These are phyloP conservation scores for Ophiocordyceps australis DNA, from an alignment of 2,329 filamentous ascomycete species.

Conservation along the genomic window DNA sequence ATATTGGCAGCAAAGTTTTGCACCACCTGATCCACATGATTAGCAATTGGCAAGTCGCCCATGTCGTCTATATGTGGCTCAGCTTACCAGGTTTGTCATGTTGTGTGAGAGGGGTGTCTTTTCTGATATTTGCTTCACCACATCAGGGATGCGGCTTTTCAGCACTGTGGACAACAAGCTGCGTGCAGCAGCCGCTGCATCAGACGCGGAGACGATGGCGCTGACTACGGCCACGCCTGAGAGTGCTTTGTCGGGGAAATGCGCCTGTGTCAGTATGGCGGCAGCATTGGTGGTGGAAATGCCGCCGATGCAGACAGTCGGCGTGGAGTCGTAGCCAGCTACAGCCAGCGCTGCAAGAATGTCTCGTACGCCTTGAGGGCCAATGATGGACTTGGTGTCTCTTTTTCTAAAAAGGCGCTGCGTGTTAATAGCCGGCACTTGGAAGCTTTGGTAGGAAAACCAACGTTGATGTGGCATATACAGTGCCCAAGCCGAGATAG, in stretches of 20 bases:
- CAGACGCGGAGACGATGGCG: slow-evolving; percentile 58
- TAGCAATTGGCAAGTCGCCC: too few species aligned
- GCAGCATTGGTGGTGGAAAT: slow-evolving; percentile 63
- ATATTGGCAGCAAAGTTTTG: slow-evolving; percentile 92
- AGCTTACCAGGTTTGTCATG: slow-evolving; percentile 79
- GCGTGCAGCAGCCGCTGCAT: slow-evolving; percentile 45
- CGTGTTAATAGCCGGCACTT: not conserved
- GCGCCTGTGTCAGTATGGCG: slow-evolving; percentile 52
- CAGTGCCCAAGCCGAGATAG: slow-evolving; percentile 80
- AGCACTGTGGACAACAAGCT: slow-evolving; percentile 27
- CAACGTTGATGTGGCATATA: slow-evolving; percentile 71
- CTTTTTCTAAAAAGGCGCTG: slow-evolving; percentile 42
- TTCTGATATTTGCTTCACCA: slow-evolving; percentile 42
- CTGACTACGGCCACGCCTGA: slow-evolving; percentile 81
- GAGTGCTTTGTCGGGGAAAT: slow-evolving; percentile 34
- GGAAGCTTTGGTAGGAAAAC: slow-evolving; percentile 7
- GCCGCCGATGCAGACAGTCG: slow-evolving; percentile 75
- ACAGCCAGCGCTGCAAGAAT: slow-evolving; percentile 36
- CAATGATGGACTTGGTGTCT: slow-evolving; percentile 54
- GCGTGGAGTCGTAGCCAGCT: slow-evolving; percentile 23
- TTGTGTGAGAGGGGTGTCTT: slow-evolving; percentile 70
- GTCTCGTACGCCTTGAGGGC: slow-evolving; percentile 34
- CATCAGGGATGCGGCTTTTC: slow-evolving; percentile 28
- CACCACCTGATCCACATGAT: slow-evolving; percentile 40
- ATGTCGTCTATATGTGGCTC: too few species aligned